phyloP scores from a whole-genome alignment of 73 alveolate species.

The Durusdinium trenchii region DNA sequence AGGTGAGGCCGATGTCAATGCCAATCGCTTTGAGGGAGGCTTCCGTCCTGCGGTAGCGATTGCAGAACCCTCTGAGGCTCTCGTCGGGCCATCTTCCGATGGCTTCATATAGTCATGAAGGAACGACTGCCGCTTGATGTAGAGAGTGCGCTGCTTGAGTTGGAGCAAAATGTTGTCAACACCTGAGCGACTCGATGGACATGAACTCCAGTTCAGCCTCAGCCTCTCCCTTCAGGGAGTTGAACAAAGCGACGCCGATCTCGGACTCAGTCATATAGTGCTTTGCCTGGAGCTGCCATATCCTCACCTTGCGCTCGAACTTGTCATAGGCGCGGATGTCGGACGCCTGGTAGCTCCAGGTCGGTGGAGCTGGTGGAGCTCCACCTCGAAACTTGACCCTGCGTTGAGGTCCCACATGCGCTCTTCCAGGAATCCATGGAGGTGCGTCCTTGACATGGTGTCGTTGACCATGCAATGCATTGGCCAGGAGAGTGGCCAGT shows the following conservation, averaged over 20 bases:
- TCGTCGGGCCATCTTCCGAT: neutral
- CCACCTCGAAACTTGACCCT: slow-evolving; percentile 12
- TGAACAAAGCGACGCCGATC: neutral
- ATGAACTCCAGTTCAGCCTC: neutral
- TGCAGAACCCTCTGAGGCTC: neutral
- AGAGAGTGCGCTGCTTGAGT: neutral
- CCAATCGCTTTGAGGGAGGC: neutral
- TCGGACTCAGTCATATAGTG: slow-evolving; percentile 18
- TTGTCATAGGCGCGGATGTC: too few relatives aligned
- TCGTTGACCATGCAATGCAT: too few relatives aligned
- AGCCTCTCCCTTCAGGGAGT: neutral
- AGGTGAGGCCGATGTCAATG: neutral
- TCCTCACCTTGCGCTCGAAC: too few relatives aligned
- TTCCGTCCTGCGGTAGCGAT: neutral
- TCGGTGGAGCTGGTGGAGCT: neutral
- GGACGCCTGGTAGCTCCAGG: neutral
- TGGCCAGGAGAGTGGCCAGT: neutral
- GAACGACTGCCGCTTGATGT: slow-evolving; percentile 27
- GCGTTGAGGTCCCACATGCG: slow-evolving; percentile 2
- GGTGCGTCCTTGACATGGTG: neutral
- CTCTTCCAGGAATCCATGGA: neutral
- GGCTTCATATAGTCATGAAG: slow-evolving; percentile 23
- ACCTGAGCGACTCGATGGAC: neutral
- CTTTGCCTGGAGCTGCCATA: too few relatives aligned
- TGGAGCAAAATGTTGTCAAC: neutral